Base-by-base conservation (phyloP, 2,329 filamentous ascomycete species). In the Septoria linicola region DNA sequence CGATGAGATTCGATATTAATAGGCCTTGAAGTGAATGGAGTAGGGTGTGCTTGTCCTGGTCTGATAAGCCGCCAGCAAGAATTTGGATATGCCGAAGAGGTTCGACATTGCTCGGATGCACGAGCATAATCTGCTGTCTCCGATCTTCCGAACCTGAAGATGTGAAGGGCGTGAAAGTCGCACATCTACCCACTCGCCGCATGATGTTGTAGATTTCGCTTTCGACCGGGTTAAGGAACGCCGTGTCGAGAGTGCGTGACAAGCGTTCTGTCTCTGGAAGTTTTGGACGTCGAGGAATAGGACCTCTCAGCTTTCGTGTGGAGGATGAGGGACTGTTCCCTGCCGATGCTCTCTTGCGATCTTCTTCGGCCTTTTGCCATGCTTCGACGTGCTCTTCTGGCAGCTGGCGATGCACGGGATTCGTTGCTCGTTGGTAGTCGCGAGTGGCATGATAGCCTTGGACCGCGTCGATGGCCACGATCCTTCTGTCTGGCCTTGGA, bases 131-230 rank as follows among this genome's bases (percentile, higher is more conserved):
- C 31, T 43, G 31, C 19, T 42, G 39, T 17, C 30, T 42, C n/a
- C 36, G 13, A 21, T 41, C 31, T 17, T 41, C 23, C n/a, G 41
- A 40, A n/a, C 5, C 4, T 6, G 46, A 21, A 27, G 51, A 27
- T 8, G 41, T 37, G 23, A 42, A 39, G 8, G 41, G 40, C 23
- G 40, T 49, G 16, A 49, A 54, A 21, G 31, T 45, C 20, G 51
- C 51, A n/a, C 42, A 41, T 14, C 46, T 30, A 11, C 51, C 46
- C 3, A 43, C 39, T 1, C 17, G 31, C 5, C 39, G 35, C 20
- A 54, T 43, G 36, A 45, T 49, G n/a, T 23, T n/a, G 32, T 50
- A 45, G 20, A 50, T 17, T 41, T 49, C 41, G 10, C 16, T 21
- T 20, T 54, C 46, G 5, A 45, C 13, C 4, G 46, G 46, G 2